phyloP scores from a whole-genome alignment of 2,329 filamentous ascomycete genomes.

The Penicillium sp. region DNA sequence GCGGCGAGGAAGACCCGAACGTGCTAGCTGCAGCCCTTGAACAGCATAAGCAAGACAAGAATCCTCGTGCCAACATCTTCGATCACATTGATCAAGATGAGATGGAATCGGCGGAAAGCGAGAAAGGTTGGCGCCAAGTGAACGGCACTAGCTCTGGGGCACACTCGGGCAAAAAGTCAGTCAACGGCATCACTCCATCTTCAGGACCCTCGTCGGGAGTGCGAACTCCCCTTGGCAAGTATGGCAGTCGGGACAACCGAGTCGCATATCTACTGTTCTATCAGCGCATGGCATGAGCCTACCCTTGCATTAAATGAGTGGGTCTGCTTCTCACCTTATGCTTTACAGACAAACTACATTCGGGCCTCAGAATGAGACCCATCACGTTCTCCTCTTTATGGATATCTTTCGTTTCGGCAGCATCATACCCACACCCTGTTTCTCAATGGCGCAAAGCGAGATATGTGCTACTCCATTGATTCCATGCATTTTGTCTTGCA shows the following conservation, averaged over 20 bases:
- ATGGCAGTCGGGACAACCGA: constrained; percentile 82
- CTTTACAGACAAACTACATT: no score
- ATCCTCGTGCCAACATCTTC: constrained; percentile 67
- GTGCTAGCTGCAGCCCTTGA: constrained; percentile 64
- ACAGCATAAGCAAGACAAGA: constrained; percentile 57
- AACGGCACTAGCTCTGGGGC: constrained; percentile 54
- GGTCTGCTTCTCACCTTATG: neutral
- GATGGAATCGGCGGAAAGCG: constrained; percentile 62
- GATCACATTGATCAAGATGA: constrained; percentile 64
- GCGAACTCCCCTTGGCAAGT: constrained; percentile 56
- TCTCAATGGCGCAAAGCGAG: constrained; percentile 2
- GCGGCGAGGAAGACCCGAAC: constrained; percentile 74
- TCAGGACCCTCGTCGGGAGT: constrained; percentile 54
- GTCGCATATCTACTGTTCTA: constrained; percentile 97
- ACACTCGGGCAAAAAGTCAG: constrained; percentile 67
- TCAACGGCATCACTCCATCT: constrained; percentile 60
- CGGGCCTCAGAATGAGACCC: no score
- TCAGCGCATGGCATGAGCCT: constrained; percentile 60
- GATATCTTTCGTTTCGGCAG: constrained; percentile 10
- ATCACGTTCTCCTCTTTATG: constrained; percentile 9
- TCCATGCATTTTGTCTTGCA: constrained; percentile 8
- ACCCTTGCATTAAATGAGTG: neutral
- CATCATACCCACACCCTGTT: constrained; percentile 11
- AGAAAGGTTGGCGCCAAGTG: constrained; percentile 77
- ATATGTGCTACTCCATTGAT: constrained; percentile 6